These are phyloP conservation scores for Sanghuangporus weigelae DNA, from an alignment of 1,284 basidiomycete species.

Conservation along the genomic window DNA sequence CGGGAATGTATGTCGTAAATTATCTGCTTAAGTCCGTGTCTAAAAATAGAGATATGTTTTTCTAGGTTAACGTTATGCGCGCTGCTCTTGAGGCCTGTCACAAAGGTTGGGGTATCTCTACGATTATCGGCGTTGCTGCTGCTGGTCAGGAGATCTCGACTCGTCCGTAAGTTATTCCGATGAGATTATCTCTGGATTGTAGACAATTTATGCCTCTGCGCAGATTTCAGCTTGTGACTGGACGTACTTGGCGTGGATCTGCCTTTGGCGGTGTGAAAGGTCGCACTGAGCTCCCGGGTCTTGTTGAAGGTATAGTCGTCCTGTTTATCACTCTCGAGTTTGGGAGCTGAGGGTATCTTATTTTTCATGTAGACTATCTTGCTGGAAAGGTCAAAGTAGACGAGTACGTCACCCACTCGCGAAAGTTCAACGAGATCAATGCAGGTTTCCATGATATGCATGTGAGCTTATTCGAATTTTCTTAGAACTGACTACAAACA, in stretches of 20 bases:
- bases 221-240: slow-evolving; percentile 85
- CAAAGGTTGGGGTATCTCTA: slow-evolving; percentile 98
- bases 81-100: slow-evolving; percentile 95
- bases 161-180: slow-evolving; percentile 68
- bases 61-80: slow-evolving; percentile 87
- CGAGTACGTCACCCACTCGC: slow-evolving; percentile 84
- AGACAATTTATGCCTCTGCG: slow-evolving; percentile 16
- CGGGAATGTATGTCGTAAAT: slow-evolving; percentile 63
- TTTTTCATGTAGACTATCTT: slow-evolving; percentile 56
- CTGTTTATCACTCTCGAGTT: neutral
- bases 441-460: slow-evolving; percentile 94
- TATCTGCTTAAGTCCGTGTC: neutral
- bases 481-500: neutral
- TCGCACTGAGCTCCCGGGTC: slow-evolving; percentile 86
- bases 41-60: neutral
- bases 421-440: slow-evolving; percentile 77
- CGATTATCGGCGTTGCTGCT: slow-evolving; percentile 90
- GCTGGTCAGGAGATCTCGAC: slow-evolving; percentile 98
- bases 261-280: slow-evolving; percentile 99
- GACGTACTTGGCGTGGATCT: slow-evolving; percentile 91
- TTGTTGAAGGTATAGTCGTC: slow-evolving; percentile 63
- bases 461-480: slow-evolving; percentile 46
- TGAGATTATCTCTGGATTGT: neutral
- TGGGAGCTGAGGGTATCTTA: neutral
- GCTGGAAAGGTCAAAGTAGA: slow-evolving; percentile 76